Evolutionary conservation across 176 grass and related monocot genomes (phyloP).

Genomic region (Oryza rufipogon): DNA sequence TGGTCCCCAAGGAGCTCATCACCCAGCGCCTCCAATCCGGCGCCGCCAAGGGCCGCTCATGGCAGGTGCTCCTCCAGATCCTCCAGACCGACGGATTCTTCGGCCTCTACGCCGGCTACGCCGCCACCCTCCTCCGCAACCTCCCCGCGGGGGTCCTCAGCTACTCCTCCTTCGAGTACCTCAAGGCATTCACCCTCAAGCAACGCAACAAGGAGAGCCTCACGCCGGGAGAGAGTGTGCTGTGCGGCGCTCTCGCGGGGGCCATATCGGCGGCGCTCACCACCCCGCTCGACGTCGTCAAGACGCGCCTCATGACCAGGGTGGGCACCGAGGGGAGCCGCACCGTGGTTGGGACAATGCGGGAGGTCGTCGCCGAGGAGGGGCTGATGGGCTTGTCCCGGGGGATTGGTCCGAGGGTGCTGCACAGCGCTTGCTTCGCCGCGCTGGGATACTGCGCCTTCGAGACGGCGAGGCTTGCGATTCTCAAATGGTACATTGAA

Average conservation of each 20-base stretch:
- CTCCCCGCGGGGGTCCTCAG: constrained; percentile 75
- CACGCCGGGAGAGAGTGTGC: constrained; percentile 71
- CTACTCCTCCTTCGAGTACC: constrained; percentile 97
- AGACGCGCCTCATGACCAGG: constrained; percentile 94
- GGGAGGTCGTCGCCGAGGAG: constrained; percentile 76
- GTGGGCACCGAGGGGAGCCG: constrained; percentile 48
- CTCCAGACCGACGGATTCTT: constrained; percentile 65
- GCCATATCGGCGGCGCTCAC: constrained; percentile 81
- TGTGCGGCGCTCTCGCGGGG: constrained; percentile 79
- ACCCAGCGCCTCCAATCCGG: constrained; percentile 94
- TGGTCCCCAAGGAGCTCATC: constrained; percentile 99
- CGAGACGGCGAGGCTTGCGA: constrained; percentile 75
- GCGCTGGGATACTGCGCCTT: constrained; percentile 90
- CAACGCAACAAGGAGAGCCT: constrained; percentile 43
- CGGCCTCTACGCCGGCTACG: constrained; percentile 82
- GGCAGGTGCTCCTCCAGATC: constrained; percentile 75
- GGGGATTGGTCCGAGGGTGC: constrained; percentile 82
- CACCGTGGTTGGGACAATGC: constrained; percentile 74
- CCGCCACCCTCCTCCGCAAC: constrained; percentile 89
- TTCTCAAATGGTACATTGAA: constrained; percentile 63
- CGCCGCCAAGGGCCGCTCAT: constrained; percentile 61
- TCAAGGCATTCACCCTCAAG: constrained; percentile 75
- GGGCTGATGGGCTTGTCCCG: constrained; percentile 67
- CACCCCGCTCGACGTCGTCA: constrained; percentile 84
- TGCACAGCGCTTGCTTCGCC: constrained; percentile 88